These are phyloP conservation scores for Rhinocladiella similis DNA, from an alignment of 2,329 filamentous ascomycete genomes.

Conservation along the genomic window DNA sequence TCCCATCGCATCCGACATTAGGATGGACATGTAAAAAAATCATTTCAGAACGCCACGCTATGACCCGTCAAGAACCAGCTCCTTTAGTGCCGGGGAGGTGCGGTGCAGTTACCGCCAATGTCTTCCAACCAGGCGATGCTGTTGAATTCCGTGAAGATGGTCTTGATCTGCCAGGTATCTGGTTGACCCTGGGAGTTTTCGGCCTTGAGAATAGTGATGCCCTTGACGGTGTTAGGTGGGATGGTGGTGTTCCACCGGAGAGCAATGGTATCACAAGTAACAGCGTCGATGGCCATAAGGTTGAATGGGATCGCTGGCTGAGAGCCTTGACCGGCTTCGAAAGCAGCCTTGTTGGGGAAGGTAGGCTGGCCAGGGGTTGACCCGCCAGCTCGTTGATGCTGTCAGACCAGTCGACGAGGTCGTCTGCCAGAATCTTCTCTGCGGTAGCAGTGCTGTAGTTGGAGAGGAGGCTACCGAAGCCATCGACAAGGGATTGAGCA, in stretches of 20 bases:
- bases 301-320: constrained; percentile 33
- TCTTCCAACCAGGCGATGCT: constrained; percentile 24
- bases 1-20: not conserved
- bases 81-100: constrained; percentile 6
- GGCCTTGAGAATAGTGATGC: constrained; percentile 34
- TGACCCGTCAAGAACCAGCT: not conserved
- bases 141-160: constrained; percentile 39
- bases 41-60: constrained; percentile 9
- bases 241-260: constrained; percentile 33
- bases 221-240: constrained; percentile 30
- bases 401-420: constrained; percentile 36
- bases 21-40: not conserved
- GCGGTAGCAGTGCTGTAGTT: constrained; percentile 19
- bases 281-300: constrained; percentile 30
- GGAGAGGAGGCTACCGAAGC: constrained; percentile 22
- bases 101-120: constrained; percentile 23
- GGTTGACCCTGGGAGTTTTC: constrained; percentile 18
- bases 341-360: constrained; percentile 35
- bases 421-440: constrained; percentile 25
- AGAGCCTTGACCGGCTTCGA: constrained; percentile 30
- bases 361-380: constrained; percentile 33
- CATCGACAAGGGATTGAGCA: constrained; percentile 17
- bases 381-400: constrained; percentile 36
- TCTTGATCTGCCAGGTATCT: constrained; percentile 35
- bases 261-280: constrained; percentile 34